Base-by-base conservation (phyloP, 1,284 basidiomycete genomes). In the Ganoderma lucidum region DNA sequence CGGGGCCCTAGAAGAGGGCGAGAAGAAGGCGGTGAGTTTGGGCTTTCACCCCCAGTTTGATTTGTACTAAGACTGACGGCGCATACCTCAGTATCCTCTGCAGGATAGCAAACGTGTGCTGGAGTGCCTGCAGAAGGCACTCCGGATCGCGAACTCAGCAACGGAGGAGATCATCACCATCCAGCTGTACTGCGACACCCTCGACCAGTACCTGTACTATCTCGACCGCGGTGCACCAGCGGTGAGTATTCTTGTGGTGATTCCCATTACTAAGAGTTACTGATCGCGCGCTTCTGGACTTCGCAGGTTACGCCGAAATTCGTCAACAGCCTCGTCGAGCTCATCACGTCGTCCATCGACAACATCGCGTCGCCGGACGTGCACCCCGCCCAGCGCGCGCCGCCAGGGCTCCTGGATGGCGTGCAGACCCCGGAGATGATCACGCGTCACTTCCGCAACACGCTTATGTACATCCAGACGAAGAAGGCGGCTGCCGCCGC, bases 151-250 rank as follows among this genome's bases (percentile, higher is more conserved):
- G 2, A 96, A 95, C 75, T 95, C 94, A 2, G 94, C 95, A 41
- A 96, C 96, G 68, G 96, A 98, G 80, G 96, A 97, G 77, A 93
- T 98, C 73, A 94, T 97, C 51, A 97, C 93, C 0, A 92, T 97
- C 2, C 96, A 98, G 79, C 85, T 98, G 3, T 98, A 97, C 79
- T 95, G 94, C 75, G 95, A 98, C 79, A 94, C 96, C 6, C 88
- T 98, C 53, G 96, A 98, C 80, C 92, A 92, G 74, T 98, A 98
- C 79, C 82, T 98, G 63, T 98, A 96, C 81, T 98, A 97, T 81
- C 91, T 97, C 71, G 96, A 98, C 77, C 93, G 91, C 67, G 94
- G 93, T 56, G 94, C 95, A 28, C 90, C 95, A 69, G 95, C 95
- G 28, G 96, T 97, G 78, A 78, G 90, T 84, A 28, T 2, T 65